phyloP scores from a whole-genome alignment of 805 yeast species.

The Candida broadrunensis region DNA sequence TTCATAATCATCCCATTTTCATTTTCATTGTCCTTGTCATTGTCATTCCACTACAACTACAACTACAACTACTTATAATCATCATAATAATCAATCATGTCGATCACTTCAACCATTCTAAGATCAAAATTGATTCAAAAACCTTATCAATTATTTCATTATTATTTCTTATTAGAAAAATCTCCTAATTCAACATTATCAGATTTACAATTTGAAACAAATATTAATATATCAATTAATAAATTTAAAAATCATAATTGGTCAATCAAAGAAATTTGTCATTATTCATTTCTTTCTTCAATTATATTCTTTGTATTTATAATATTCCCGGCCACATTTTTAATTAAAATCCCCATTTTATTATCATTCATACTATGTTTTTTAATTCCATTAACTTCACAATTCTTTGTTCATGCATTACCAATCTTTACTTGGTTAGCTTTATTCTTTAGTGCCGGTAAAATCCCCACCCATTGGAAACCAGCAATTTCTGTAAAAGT shows the following conservation, averaged over 20 bases:
- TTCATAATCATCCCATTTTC: no score
- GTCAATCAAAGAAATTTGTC: conserved; percentile 46
- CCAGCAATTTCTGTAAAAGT: conserved; percentile 89
- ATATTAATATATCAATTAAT: conserved; percentile 39
- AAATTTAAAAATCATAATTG: conserved; percentile 42
- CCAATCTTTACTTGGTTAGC: conserved; percentile 88
- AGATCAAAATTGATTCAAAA: conserved; percentile 22
- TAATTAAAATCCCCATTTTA: conserved; percentile 38
- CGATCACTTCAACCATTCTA: neutral
- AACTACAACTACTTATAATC: neutral
- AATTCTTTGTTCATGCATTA: conserved; percentile 77
- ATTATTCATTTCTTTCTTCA: conserved; percentile 48
- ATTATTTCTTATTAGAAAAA: conserved; percentile 54
- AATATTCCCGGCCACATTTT: conserved; percentile 53
- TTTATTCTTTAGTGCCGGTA: conserved; percentile 72
- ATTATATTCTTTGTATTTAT: conserved; percentile 58
- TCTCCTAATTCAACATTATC: conserved; percentile 48
- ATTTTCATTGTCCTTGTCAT: no score
- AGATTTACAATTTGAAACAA: conserved; percentile 48
- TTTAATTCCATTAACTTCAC: conserved; percentile 71
- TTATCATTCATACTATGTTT: conserved; percentile 46
- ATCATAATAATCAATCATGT: neutral
- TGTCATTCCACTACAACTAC: no score
- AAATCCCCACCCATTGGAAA: conserved; percentile 69
- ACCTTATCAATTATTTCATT: conserved; percentile 43